Conservation (phyloP, 176 grass and related monocot genomes). For the bread wheat (Triticum aestivum) region DNA sequence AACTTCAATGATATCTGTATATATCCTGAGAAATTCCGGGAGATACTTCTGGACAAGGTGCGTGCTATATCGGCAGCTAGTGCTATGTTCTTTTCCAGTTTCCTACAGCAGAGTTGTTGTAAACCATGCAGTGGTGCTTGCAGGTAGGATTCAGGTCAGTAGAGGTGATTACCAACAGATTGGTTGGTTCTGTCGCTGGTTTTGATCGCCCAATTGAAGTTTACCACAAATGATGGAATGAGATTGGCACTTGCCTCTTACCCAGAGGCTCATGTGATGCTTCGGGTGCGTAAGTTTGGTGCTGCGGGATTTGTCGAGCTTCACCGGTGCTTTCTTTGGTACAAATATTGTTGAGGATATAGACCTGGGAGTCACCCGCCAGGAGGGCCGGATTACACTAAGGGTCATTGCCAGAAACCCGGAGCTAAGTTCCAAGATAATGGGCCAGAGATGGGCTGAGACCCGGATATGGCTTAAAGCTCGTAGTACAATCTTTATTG, state of each 20-base stretch:
- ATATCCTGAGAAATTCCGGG: slow-evolving; percentile 67
- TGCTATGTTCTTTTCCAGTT: neutral
- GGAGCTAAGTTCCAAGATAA: too few relatives aligned
- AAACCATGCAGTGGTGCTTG: slow-evolving; percentile 11
- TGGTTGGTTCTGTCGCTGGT: slow-evolving; percentile 57
- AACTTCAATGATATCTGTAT: slow-evolving; percentile 61
- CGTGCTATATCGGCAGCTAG: neutral
- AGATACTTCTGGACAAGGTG: slow-evolving; percentile 97
- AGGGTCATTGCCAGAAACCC: too few relatives aligned
- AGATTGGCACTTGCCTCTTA: neutral
- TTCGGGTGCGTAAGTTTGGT: neutral
- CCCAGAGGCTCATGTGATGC: slow-evolving; percentile 1
- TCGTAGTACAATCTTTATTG: too few relatives aligned
- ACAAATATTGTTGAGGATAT: neutral
- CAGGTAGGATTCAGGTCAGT: slow-evolving; percentile 92
- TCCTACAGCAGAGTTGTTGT: neutral
- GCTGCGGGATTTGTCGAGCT: neutral
- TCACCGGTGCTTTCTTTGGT: neutral
- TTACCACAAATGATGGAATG: slow-evolving; percentile 67
- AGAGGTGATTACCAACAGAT: slow-evolving; percentile 64
- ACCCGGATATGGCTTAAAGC: too few relatives aligned
- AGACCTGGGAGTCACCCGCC: too few relatives aligned
- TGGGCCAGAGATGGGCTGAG: too few relatives aligned
- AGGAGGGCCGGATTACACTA: too few relatives aligned
- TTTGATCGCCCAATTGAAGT: slow-evolving; percentile 82